Evolutionary conservation across 805 yeast species (phyloP), one percentile per base, ranked within the genome.

Genomic region (Yarrowia porcina): DNA sequence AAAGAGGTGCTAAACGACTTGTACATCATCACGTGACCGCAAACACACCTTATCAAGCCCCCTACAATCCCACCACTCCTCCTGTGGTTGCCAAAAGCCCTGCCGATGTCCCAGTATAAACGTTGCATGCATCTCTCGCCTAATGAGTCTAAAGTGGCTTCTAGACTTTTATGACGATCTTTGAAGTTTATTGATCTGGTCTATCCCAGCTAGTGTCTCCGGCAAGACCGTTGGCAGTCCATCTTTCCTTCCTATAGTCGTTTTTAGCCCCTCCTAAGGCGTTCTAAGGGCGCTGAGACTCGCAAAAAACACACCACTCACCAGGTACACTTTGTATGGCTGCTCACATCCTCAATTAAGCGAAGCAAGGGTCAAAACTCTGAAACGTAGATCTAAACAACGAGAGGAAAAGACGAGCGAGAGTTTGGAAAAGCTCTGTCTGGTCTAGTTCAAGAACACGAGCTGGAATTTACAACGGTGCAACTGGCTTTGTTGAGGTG

Each of bases 341-440:
- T 9, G 0, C 15, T 8, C 15, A 18, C 13, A 20, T 25, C 32
- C 28, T 8, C 50, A 28, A 45, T 10, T 45, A 45, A 45, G 52
- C 52, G 52, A 45, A 45, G 52, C 52, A 45, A 45, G 52, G 52
- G 52, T 30, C 52, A 45, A 42, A 45, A 45, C 52, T 30, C 20
- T 18, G 52, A 45, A 45, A 18, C 35, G 35, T 45, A 27, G 50
- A 28, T 45, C 52, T 18, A 28, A 30, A 45, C 52, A 30, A 25
- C 28, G 20, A 6, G 30, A 25, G 47, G 23, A 15, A 41, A n/a
- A n/a, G n/a, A n/a, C n/a, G n/a, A n/a, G n/a, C n/a, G n/a, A n/a
- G n/a, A n/a, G n/a, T n/a, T n/a, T n/a, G n/a, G n/a, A n/a, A n/a
- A n/a, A n/a, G n/a, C n/a, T n/a, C n/a, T n/a, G n/a, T n/a, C n/a